A percentile compares a stretch with the other conserved stretches of the same genome.
phyloP scores from a whole-genome alignment of 495 filamentous ascomycete species.

The Hypoxylon cercidicola region DNA sequence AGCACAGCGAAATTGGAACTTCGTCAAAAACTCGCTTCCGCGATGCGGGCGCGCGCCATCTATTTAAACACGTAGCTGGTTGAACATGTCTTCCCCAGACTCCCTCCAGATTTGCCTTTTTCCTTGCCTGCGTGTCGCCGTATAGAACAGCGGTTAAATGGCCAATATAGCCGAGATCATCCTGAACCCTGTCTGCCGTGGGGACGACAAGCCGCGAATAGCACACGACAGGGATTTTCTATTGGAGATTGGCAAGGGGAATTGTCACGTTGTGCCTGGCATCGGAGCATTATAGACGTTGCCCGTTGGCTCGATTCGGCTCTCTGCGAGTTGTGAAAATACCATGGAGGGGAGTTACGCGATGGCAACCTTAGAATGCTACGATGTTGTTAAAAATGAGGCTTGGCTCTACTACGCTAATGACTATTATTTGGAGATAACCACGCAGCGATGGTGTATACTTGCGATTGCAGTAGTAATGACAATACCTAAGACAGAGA shows the following conservation, averaged over 20 bases:
- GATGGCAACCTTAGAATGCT: conserved; percentile 1
- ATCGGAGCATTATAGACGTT: conserved; percentile 8
- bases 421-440: neutral
- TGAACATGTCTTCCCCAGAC: conserved; percentile 10
- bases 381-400: conserved; percentile 3
- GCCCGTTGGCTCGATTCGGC: conserved; percentile 11
- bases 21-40: conserved; percentile 8
- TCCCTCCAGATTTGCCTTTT: conserved; percentile 10
- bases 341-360: conserved; percentile 3
- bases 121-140: conserved; percentile 22
- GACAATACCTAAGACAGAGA: conserved; percentile 4
- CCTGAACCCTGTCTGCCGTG: conserved; percentile 18
- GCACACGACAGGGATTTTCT: neutral
- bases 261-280: conserved; percentile 19
- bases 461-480: neutral
- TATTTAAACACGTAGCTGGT: conserved; percentile 33
- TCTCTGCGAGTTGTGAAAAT: neutral
- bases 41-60: conserved; percentile 13
- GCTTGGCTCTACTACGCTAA: conserved; percentile 1
- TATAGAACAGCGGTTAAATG: conserved; percentile 37
- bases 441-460: too few species aligned
- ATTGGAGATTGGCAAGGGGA: conserved; percentile 6
- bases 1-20: neutral
- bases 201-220: conserved; percentile 19
- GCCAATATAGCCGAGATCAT: conserved; percentile 40